Evolutionary conservation across 768 basidiomycete genomes (phyloP).

Genomic region (Cytidiella melzeri): DNA sequence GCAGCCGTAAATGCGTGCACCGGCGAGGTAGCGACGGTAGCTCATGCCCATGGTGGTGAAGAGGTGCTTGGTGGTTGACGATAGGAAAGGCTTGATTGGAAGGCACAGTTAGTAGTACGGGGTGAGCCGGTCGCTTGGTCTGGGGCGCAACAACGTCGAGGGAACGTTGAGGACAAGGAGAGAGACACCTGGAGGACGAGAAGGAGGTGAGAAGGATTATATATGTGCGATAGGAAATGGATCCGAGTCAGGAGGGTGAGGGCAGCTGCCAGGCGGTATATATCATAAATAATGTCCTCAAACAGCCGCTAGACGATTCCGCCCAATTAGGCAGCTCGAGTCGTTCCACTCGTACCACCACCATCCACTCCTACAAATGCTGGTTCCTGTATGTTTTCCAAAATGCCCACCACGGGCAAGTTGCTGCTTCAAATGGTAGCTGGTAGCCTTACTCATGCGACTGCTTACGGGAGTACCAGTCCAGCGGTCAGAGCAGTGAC

Average conservation of each 20-base stretch:
- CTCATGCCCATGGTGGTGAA: slow-evolving; percentile 72
- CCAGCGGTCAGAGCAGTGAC: neutral
- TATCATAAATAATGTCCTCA: neutral
- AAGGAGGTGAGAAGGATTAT: slow-evolving; percentile 1
- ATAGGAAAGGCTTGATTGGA: neutral
- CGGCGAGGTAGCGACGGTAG: slow-evolving; percentile 80
- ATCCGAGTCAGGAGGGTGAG: slow-evolving; percentile 10
- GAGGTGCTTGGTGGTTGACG: neutral
- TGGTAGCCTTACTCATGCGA: neutral
- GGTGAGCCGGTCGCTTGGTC: neutral
- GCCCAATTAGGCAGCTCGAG: slow-evolving; percentile 7
- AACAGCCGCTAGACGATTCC: slow-evolving; percentile 1
- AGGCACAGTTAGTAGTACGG: neutral
- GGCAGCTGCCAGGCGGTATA: slow-evolving; percentile 2
- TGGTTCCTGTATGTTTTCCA: neutral
- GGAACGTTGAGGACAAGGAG: neutral
- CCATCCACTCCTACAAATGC: neutral
- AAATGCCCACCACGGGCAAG: neutral
- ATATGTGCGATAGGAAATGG: slow-evolving; percentile 7
- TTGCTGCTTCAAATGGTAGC: neutral
- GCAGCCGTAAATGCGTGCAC: slow-evolving; percentile 85
- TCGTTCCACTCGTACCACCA: neutral
- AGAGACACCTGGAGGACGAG: neutral
- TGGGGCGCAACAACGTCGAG: neutral
- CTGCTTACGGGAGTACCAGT: neutral